These are phyloP conservation scores for Apiotrichum domesticum DNA, from an alignment of 1,284 basidiomycete genomes.

Conservation along the genomic window DNA sequence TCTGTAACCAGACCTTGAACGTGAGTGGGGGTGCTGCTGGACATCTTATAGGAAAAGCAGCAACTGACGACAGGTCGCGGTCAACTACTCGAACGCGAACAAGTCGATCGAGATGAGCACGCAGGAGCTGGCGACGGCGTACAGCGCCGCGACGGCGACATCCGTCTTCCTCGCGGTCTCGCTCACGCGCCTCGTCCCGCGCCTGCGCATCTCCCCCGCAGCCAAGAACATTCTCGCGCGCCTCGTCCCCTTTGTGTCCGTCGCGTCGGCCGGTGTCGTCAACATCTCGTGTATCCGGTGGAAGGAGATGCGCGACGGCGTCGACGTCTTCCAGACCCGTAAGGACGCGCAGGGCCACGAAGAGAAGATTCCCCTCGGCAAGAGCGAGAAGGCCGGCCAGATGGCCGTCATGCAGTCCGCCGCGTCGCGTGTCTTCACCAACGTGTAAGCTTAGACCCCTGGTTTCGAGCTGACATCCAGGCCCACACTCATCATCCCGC, in stretches of 20 bases:
- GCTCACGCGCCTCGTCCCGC: slow-evolving; percentile 49
- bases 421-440: slow-evolving; percentile 51
- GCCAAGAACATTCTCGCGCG: slow-evolving; percentile 45
- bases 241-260: slow-evolving; percentile 52
- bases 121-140: slow-evolving; percentile 50
- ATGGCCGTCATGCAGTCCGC: slow-evolving; percentile 52
- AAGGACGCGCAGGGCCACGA: slow-evolving; percentile 27
- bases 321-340: slow-evolving; percentile 47
- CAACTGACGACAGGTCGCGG: slow-evolving; percentile 15
- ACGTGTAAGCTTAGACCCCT: slow-evolving; percentile 44
- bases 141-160: slow-evolving; percentile 50
- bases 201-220: slow-evolving; percentile 33
- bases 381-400: slow-evolving; percentile 48
- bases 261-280: slow-evolving; percentile 51
- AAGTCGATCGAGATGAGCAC: slow-evolving; percentile 50
- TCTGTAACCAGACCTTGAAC: slow-evolving; percentile 53
- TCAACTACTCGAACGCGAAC: slow-evolving; percentile 50
- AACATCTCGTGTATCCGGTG: slow-evolving; percentile 54
- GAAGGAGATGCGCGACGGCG: slow-evolving; percentile 55
- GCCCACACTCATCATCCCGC: slow-evolving; percentile 53
- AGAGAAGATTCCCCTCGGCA: slow-evolving; percentile 46
- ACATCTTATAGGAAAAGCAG: too few species aligned
- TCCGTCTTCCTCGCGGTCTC: slow-evolving; percentile 53
- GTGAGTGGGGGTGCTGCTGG: slow-evolving; percentile 18
- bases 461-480: slow-evolving; percentile 20